Evolutionary conservation across 2,329 filamentous ascomycete genomes (phyloP).

Genomic region (Penicillium brevicompactum): DNA sequence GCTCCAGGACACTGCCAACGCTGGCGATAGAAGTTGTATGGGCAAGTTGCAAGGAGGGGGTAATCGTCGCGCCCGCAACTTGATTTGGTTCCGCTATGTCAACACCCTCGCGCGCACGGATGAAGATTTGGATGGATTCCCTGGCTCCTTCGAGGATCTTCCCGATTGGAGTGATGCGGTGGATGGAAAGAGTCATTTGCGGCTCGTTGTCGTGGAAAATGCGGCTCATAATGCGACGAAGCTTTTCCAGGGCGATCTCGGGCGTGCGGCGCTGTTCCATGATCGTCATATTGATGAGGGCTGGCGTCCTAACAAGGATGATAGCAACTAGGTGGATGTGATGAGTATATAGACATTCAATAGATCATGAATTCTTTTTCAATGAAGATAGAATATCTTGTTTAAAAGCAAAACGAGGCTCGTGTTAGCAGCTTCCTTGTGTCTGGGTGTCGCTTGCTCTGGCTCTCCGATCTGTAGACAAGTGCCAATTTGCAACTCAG

Average conservation of each 20-base stretch:
- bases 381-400: background rate
- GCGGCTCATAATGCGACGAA: constrained; percentile 13
- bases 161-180: constrained; percentile 15
- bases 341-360: background rate
- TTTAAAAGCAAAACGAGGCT: background rate
- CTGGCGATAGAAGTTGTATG: constrained; percentile 19
- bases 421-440: too few species aligned
- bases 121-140: constrained; percentile 14
- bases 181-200: constrained; percentile 10
- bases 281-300: constrained; percentile 10
- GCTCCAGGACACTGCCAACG: constrained; percentile 11
- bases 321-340: background rate
- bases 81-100: constrained; percentile 19
- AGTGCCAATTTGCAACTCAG: too few species aligned
- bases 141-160: constrained; percentile 12
- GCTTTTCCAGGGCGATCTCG: constrained; percentile 8
- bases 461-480: too few species aligned
- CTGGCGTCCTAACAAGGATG: constrained; percentile 11
- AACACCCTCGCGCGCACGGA: constrained; percentile 16
- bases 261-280: constrained; percentile 11
- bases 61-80: constrained; percentile 15
- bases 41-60: constrained; percentile 12
- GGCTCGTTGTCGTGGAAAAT: constrained; percentile 14
- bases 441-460: too few species aligned
- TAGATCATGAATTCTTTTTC: background rate